Conservation (phyloP, 2,329 filamentous ascomycete genomes). For the Penicillium sp. region DNA sequence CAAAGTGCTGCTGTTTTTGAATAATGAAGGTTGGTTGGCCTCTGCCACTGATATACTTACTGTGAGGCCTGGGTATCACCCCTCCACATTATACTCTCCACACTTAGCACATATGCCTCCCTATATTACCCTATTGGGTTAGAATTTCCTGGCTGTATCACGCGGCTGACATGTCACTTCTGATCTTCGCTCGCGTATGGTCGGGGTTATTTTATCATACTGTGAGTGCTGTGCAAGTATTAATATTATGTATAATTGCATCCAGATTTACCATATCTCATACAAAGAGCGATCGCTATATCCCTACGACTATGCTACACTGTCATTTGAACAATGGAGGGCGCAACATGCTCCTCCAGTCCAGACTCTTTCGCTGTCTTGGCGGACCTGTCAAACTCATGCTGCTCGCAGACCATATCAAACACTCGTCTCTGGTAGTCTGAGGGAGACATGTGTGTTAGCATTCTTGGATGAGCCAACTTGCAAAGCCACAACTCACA, state of each 20-base stretch:
- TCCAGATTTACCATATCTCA: not conserved
- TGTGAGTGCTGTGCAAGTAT: not conserved
- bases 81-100: constrained; percentile 19
- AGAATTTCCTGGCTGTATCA: constrained; percentile 20
- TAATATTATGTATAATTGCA: not conserved
- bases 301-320: constrained; percentile 9
- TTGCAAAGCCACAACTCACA: constrained; percentile 36
- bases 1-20: not conserved
- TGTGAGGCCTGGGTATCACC: not conserved
- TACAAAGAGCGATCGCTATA: not conserved
- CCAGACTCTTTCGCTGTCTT: constrained; percentile 1
- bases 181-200: not conserved
- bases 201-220: not conserved
- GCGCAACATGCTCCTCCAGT: constrained; percentile 4
- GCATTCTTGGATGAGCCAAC: constrained; percentile 10
- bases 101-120: not conserved
- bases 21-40: not conserved
- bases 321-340: constrained; percentile 11
- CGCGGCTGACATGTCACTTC: not conserved
- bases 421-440: constrained; percentile 49
- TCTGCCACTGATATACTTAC: constrained; percentile 18
- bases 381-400: constrained; percentile 34
- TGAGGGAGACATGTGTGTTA: constrained; percentile 20
- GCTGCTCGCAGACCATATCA: constrained; percentile 45
- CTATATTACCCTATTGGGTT: constrained; percentile 24